phyloP scores from a whole-genome alignment of 2,329 filamentous ascomycete species.

The Aspergillus oerlinghausenensis region DNA sequence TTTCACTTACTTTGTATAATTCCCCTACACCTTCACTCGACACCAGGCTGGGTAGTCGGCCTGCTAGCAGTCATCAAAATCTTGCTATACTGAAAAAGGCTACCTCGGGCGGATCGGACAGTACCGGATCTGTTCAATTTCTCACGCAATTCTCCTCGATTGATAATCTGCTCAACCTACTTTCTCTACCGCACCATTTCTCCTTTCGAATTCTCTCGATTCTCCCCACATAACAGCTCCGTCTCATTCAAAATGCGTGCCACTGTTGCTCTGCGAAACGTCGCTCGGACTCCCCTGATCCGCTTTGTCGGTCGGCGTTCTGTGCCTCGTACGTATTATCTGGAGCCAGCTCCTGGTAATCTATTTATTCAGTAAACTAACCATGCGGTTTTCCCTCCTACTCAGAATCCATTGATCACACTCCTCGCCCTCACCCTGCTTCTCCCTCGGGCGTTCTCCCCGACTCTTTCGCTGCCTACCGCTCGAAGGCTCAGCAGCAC shows the following conservation, averaged over 20 bases:
- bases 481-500: constrained; percentile 61
- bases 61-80: background rate
- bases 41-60: background rate
- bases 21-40: background rate
- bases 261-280: constrained; percentile 38
- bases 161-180: constrained; percentile 8
- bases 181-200: constrained; percentile 1
- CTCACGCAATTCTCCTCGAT: constrained; percentile 7
- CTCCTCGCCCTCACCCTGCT: constrained; percentile 56
- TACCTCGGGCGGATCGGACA: constrained; percentile 26
- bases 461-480: constrained; percentile 59
- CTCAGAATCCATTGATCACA: constrained; percentile 47
- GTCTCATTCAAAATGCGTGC: constrained; percentile 36
- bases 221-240: constrained; percentile 3
- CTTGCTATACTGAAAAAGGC: constrained; percentile 5
- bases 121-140: constrained; percentile 25
- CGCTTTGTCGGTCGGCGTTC: constrained; percentile 48
- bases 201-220: constrained; percentile 6
- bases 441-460: constrained; percentile 53
- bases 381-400: constrained; percentile 6
- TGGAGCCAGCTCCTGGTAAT: background rate
- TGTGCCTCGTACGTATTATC: constrained; percentile 37
- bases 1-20: background rate
- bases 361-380: constrained; percentile 1
- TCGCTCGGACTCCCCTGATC: constrained; percentile 45